These are phyloP conservation scores for Fusarium sp. DNA, from an alignment of 2,329 filamentous ascomycete genomes.

Conservation along the genomic window DNA sequence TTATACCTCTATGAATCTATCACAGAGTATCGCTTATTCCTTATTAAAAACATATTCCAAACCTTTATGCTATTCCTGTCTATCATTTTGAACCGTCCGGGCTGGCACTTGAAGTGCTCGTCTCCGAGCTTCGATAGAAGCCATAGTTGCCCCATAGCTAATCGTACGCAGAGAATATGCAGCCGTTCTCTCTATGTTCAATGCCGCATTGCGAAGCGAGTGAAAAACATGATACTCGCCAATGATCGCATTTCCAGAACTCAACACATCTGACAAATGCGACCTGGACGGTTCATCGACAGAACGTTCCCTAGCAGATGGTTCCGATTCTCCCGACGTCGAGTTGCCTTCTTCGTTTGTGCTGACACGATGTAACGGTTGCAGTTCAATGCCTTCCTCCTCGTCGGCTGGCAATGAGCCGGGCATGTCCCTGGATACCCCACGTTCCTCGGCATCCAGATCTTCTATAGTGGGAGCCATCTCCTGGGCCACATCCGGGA, in stretches of 20 bases:
- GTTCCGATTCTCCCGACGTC: slow-evolving; percentile 46
- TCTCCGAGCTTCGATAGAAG: slow-evolving; percentile 61
- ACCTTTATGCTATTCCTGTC: slow-evolving; percentile 17
- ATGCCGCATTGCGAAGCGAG: slow-evolving; percentile 60
- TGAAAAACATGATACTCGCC: slow-evolving; percentile 65
- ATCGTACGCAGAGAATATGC: slow-evolving; percentile 65
- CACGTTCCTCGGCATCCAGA: slow-evolving; percentile 67
- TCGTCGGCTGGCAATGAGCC: slow-evolving; percentile 52
- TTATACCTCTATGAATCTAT: background rate
- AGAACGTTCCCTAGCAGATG: slow-evolving; percentile 42
- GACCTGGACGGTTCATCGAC: slow-evolving; percentile 50
- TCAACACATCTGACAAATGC: slow-evolving; percentile 60
- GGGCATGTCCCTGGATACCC: slow-evolving; percentile 56
- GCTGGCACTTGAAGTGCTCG: slow-evolving; percentile 46
- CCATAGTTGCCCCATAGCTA: slow-evolving; percentile 64
- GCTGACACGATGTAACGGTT: slow-evolving; percentile 46
- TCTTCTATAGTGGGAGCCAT: slow-evolving; percentile 57
- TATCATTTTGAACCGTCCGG: slow-evolving; percentile 36
- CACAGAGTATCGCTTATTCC: background rate
- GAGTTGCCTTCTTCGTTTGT: slow-evolving; percentile 42
- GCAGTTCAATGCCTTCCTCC: slow-evolving; percentile 60
- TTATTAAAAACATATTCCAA: background rate
- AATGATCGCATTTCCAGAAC: slow-evolving; percentile 66
- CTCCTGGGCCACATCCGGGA: slow-evolving; percentile 47
- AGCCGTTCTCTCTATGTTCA: slow-evolving; percentile 59